Percentiles rank a stretch among this genome's conserved stretches.
phyloP scores from a whole-genome alignment of 78 protist genomes.

The Guillardia theta region DNA sequence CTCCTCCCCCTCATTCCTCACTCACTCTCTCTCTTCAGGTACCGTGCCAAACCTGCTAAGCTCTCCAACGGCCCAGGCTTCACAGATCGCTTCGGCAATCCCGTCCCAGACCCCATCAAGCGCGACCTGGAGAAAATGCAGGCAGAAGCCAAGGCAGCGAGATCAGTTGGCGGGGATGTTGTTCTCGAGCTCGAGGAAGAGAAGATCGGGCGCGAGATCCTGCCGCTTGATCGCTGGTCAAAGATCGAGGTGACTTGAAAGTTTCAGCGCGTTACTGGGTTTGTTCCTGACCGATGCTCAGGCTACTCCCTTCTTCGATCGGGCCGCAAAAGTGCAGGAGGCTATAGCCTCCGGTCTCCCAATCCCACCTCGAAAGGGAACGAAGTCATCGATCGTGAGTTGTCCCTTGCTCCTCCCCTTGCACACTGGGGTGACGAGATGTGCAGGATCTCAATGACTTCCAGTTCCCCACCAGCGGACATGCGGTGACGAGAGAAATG shows the following conservation, averaged over 20 bases:
- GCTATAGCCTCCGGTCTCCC: not conserved
- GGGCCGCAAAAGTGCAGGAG: not conserved
- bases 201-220: not conserved
- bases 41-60: not conserved
- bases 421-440: not conserved
- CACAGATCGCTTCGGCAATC: not conserved
- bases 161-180: not conserved
- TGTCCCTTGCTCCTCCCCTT: not conserved
- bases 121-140: not conserved
- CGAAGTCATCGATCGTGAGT: not conserved
- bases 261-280: too few relatives aligned
- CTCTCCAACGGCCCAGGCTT: slow-evolving; percentile 12
- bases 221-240: not conserved
- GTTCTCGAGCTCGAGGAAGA: not conserved
- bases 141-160: not conserved
- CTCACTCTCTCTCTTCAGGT: not conserved
- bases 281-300: too few relatives aligned
- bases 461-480: not conserved
- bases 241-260: slow-evolving; percentile 21
- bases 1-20: not conserved
- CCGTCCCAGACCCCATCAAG: not conserved
- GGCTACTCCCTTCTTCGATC: slow-evolving; percentile 26
- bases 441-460: not conserved
- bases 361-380: not conserved
- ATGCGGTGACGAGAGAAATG: not conserved